phyloP scores from a whole-genome alignment of 225 moss, liverwort and hornwort genomes.

The Lunularia cruciata region DNA sequence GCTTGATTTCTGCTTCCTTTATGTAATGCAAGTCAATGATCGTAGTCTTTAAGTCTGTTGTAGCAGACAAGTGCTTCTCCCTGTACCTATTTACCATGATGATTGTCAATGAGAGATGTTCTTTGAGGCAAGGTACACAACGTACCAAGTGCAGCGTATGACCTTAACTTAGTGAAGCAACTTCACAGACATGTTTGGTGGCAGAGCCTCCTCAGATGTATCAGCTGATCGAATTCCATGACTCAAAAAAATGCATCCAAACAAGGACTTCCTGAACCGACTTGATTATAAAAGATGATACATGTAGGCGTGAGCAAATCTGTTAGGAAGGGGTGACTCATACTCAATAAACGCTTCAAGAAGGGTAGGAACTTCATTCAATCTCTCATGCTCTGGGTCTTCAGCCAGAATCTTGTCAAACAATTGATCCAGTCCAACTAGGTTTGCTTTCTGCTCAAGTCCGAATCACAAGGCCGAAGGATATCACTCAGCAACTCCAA shows the following conservation, averaged over 20 bases:
- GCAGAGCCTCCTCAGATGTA: neutral
- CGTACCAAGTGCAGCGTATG: too few relatives aligned
- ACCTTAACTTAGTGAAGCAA: too few relatives aligned
- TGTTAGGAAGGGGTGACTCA: neutral
- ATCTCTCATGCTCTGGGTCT: slow-evolving; percentile 63
- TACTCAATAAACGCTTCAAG: slow-evolving; percentile 70
- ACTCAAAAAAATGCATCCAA: too few relatives aligned
- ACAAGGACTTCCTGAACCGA: too few relatives aligned
- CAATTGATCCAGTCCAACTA: slow-evolving; percentile 56
- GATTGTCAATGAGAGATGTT: too few relatives aligned
- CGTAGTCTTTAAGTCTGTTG: slow-evolving; percentile 54
- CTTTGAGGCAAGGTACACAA: too few relatives aligned
- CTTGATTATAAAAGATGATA: too few relatives aligned
- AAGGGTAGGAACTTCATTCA: slow-evolving; percentile 64
- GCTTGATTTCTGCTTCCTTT: slow-evolving; percentile 53
- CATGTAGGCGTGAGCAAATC: too few relatives aligned
- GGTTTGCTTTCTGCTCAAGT: slow-evolving; percentile 58
- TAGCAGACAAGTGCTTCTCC: slow-evolving; percentile 43
- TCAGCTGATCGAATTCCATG: neutral
- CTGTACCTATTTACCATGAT: slow-evolving; percentile 24
- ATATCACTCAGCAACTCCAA: neutral
- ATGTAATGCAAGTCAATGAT: slow-evolving; percentile 59
- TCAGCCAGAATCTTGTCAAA: slow-evolving; percentile 67
- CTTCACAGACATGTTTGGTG: too few relatives aligned
- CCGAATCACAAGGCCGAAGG: neutral